A percentile compares a stretch with the other conserved stretches of the same genome.
phyloP scores from a whole-genome alignment of 176 grass and related monocot genomes.

The Paspalum notatum region DNA sequence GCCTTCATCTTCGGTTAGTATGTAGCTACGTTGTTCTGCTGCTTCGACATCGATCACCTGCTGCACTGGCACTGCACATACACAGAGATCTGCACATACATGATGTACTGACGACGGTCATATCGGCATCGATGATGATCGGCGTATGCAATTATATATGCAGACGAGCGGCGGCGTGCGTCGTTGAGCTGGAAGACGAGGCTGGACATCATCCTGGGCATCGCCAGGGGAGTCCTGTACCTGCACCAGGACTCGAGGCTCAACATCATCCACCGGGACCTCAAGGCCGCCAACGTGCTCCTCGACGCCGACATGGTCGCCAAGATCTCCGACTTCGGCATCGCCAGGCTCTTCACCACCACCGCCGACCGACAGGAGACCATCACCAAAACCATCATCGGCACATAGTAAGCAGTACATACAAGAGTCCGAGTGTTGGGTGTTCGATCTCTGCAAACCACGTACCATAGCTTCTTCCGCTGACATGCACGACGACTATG shows the following conservation, averaged over 20 bases:
- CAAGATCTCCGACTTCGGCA: constrained; percentile 78
- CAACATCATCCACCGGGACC: constrained; percentile 63
- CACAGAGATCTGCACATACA: no score
- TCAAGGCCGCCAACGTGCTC: constrained; percentile 72
- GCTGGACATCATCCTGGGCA: constrained; percentile 54
- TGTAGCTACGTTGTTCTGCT: no score
- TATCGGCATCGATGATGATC: no score
- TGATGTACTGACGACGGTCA: no score
- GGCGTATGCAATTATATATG: no score
- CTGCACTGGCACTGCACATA: no score
- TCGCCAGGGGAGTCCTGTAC: constrained; percentile 67
- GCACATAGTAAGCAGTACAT: constrained; percentile 63
- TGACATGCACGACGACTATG: accelerated
- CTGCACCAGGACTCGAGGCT: constrained; percentile 71
- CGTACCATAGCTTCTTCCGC: no score
- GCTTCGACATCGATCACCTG: no score
- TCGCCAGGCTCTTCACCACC: constrained; percentile 46
- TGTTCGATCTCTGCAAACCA: no score
- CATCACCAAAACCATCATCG: constrained; percentile 46
- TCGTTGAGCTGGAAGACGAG: constrained; percentile 51
- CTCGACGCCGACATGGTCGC: constrained; percentile 63
- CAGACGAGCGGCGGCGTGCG: constrained; percentile 39
- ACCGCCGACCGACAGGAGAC: constrained; percentile 30
- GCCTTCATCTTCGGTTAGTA: constrained; percentile 69
- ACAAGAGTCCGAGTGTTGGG: no score